Conservation (phyloP, 2,329 filamentous ascomycete genomes). For the Stemphylium beticola region DNA sequence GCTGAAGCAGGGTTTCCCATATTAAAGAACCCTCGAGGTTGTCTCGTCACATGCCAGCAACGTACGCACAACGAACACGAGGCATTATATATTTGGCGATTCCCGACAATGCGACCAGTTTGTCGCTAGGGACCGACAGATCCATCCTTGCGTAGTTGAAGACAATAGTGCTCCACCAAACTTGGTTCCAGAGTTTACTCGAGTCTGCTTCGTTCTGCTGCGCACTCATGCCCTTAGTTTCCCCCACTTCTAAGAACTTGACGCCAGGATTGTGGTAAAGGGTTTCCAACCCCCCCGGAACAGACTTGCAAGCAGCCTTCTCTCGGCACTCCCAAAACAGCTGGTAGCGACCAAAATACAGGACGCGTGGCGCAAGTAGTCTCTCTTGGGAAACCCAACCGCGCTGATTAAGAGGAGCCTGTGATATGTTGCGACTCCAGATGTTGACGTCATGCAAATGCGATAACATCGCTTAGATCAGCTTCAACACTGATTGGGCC, state of each 20-base stretch:
- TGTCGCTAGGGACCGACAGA: conserved; percentile 10
- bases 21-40: conserved; percentile 1
- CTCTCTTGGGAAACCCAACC: conserved; percentile 24
- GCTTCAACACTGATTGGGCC: not conserved
- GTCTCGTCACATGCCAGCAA: conserved; percentile 19
- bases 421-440: not conserved
- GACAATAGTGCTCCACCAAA: not conserved
- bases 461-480: not conserved
- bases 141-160: not conserved
- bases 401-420: conserved; percentile 1
- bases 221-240: too few relatives aligned
- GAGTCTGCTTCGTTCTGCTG: too few relatives aligned
- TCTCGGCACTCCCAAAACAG: conserved; percentile 28
- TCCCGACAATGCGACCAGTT: conserved; percentile 17
- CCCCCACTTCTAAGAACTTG: not conserved
- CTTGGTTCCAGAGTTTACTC: not conserved
- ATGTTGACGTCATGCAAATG: not conserved
- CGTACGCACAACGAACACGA: conserved; percentile 4
- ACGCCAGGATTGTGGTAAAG: not conserved
- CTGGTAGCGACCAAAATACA: conserved; percentile 21
- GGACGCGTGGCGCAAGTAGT: conserved; percentile 20
- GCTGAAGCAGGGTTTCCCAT: not conserved
- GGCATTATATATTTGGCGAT: conserved; percentile 12
- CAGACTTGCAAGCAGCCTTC: conserved; percentile 8
- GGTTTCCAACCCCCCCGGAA: conserved; percentile 3